phyloP scores from a whole-genome alignment of 1,284 basidiomycete genomes.

The Inonotus obliquus region DNA sequence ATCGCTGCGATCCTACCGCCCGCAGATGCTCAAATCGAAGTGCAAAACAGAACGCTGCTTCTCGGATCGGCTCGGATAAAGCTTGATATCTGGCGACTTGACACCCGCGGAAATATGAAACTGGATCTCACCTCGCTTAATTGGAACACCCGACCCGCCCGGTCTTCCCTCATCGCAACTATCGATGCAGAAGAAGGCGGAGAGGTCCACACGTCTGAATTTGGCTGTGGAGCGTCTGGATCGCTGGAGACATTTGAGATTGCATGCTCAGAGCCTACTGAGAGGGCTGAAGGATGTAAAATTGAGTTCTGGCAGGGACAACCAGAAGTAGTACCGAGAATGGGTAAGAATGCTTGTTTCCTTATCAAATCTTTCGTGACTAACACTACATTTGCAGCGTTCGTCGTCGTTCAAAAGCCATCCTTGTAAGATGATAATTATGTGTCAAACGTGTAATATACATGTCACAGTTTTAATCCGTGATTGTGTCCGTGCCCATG shows the following conservation, averaged over 20 bases:
- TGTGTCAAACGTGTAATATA: background rate
- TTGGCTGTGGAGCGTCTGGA: slow-evolving; percentile 1
- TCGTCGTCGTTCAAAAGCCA: background rate
- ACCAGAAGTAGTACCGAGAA: background rate
- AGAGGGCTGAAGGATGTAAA: background rate
- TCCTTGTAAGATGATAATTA: background rate
- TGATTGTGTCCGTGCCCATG: background rate
- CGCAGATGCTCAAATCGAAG: background rate
- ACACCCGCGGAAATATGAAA: background rate
- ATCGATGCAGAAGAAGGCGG: background rate
- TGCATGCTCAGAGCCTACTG: background rate
- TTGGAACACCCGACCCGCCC: slow-evolving; percentile 1
- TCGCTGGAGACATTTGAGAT: slow-evolving; percentile 1
- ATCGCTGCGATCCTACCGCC: background rate
- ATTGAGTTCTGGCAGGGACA: slow-evolving; percentile 12
- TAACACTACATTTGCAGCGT: background rate
- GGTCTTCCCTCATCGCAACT: background rate
- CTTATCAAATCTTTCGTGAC: background rate
- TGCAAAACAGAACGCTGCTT: background rate
- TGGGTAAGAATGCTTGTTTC: background rate
- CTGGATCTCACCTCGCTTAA: background rate
- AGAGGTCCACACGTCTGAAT: background rate
- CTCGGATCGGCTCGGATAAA: background rate
- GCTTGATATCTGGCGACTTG: slow-evolving; percentile 4
- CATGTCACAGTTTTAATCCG: background rate